Base-by-base conservation (phyloP, 306 rosid genomes). In the Lagenaria siceraria region DNA sequence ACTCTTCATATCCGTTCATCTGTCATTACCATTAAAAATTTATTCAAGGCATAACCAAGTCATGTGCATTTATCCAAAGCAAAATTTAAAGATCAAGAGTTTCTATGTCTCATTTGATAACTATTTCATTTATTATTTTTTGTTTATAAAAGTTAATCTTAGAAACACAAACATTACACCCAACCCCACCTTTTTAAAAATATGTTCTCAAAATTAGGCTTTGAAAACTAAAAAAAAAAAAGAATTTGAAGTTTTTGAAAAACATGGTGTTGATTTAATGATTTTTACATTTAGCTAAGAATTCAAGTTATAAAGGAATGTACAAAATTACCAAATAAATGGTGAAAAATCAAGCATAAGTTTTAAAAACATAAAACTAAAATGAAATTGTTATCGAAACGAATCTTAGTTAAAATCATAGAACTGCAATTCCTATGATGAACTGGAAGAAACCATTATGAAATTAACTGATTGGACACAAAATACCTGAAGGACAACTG, bases 1-100 rank as follows among this genome's bases (percentile, higher is more conserved):
- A 81, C 84, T 93, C 95, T 85, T 93, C 98, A 63, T 90, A 96
- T 82, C 93, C 85, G 24, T 93, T 93, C 80, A 81, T 84, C 98
- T 93, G 93, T 33, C 81, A 27, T 55, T 64, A 78, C 71, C 58
- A 79, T 54, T 40, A 51, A 60, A 75, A 29, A 78, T 78, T 59
- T 78, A 73, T 52, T 1, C 3, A n/a, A 58, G 21, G 52, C 78
- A 56, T 9, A 63, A 64, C 22, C 5, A 24, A 55, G 78, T 31
- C 56, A 27, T 18, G 60, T 29, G 46, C 54, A 58, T 21, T 21
- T 21, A 29, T 38, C 25, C 40, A 15, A 21, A 29, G 69, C 49
- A 33, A 24, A 35, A 42, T 46, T 5, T 46, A 4, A 12, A 46
- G 21, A 68, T 43, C 36, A 24, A 43, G 55, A 62, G n/a, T 59